Conservation (phyloP, 352 stramenopile genomes). For the Phytopythium delawarense region DNA sequence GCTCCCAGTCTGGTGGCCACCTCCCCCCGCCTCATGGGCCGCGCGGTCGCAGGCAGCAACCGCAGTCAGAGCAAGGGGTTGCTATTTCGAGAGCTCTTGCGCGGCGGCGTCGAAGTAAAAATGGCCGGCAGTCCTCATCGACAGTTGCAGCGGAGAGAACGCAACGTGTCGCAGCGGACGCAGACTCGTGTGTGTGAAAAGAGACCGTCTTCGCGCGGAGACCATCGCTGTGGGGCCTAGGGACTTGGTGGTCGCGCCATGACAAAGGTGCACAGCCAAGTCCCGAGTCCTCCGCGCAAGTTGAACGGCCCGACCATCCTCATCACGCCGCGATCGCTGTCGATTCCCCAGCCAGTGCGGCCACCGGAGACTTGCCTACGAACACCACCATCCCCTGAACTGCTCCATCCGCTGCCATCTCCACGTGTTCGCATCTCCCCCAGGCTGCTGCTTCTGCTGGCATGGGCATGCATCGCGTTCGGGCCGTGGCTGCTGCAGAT, state of each 20-base stretch:
- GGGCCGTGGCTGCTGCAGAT: slow-evolving; percentile 30
- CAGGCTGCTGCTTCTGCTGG: slow-evolving; percentile 14
- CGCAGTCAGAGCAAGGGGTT: background rate
- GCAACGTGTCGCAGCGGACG: no score
- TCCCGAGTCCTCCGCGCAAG: background rate
- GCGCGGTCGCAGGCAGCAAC: no score
- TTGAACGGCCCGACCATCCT: background rate
- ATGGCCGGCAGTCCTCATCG: background rate
- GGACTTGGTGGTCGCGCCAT: background rate
- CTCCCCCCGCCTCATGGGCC: background rate
- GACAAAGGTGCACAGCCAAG: background rate
- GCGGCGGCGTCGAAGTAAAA: background rate
- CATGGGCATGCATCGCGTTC: slow-evolving; percentile 20
- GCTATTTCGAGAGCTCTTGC: background rate
- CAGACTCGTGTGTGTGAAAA: background rate
- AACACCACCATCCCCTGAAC: background rate
- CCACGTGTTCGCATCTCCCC: background rate
- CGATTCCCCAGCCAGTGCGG: background rate
- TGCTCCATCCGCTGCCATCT: background rate
- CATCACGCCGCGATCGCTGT: background rate
- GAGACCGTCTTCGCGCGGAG: background rate
- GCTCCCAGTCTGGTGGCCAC: background rate
- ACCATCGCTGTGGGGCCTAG: no score
- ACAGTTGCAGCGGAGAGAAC: no score
- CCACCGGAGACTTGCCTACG: background rate